Base-by-base conservation (phyloP, 2,329 filamentous ascomycete species). In the Blastomyces percursus region DNA sequence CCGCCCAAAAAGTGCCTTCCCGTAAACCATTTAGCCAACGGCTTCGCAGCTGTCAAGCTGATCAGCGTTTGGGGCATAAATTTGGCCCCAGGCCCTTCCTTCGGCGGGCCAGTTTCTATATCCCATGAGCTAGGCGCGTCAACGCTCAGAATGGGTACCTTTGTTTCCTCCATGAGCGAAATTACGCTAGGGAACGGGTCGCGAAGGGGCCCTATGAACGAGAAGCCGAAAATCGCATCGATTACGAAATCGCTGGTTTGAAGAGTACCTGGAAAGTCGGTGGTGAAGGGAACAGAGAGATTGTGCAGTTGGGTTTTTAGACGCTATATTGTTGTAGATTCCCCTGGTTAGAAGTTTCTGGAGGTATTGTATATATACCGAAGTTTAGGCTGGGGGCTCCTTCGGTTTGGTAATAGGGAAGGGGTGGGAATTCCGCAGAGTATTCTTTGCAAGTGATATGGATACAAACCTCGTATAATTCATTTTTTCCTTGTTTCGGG, bases 71-170 rank as follows among this genome's bases (percentile, higher is more conserved):
- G 80, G 67, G 94, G 94, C 78, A 89, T 86, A 71, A 96, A 97
- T 4, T 81, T 85, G 69, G 87, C 87, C 0, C 91, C 93, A 0
- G 90, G 82, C 19, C 66, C 60, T 1, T 86, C 84, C 60, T 80
- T 77, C 12, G 92, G 91, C 9, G 93, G 93, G 0, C 94, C 94
- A 12, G 81, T 79, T 71, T 96, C 90, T 62, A 99, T 95, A 74
- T 94, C 86, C 94, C 94, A 99, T 1, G 90, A 94, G 40, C 90
- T 96, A 0, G 94, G 94, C 7, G 90, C 91, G 76, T 99, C 94
- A 27, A 99, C 90, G 2, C 91, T 89, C 2, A 94, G 87, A 0
- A 97, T 88, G 0, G 91, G 89, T 8, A 94, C 71, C 32, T 82
- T 82, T 5, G 89, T 88, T 51, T 86, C 81, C 68, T 91, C 84